Evolutionary conservation across 805 yeast genomes (phyloP), one percentile per base, ranked within the genome.

Genomic region (Lachancea kluyveri): DNA sequence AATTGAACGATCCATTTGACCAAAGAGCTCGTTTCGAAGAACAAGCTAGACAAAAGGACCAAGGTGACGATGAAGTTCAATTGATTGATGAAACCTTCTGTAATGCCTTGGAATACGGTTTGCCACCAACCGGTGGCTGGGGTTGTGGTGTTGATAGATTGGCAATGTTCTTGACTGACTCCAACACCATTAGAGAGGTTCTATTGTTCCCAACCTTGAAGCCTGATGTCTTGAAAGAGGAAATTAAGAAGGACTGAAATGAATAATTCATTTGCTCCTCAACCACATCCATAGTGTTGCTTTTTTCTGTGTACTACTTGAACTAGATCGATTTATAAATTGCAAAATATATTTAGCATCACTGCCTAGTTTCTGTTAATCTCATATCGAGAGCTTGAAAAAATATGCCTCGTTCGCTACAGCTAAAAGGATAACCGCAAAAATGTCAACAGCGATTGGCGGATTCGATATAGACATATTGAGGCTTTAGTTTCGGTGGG

Each of bases 51-150:
- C 98, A 92, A 73, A 90, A 90, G 72, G 97, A 70, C 46, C 96
- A 86, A 66, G 98, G 98, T 72, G 98, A 90, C 59, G 98, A 90
- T 57, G 98, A 92, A 70, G 98, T 96, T 41, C 97, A 90, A 71
- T 59, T 87, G 63, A 74, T 92, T 44, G 98, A 90, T 62, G 98
- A 90, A 70, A 81, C 84, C 44, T 90, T 90, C 88, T 82, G 94
- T 72, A 84, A 88, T 53, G 96, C 98, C 47, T 75, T 90, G 55
- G 98, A 90, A 70, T 90, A 86, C 64, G 98, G 97, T 65, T 74
- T 90, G 55, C 98, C 98, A 39, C 98, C 98, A 54, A 92, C 97
- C 50, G 97, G 94, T 63, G 98, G 98, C 50, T 90, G 97, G 97
- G 98, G 98, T 52, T 81, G 95, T 68, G 98, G 98, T 74, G 88